Base-by-base conservation (phyloP, 2,329 filamentous ascomycete genomes). In the Capronia americana region DNA sequence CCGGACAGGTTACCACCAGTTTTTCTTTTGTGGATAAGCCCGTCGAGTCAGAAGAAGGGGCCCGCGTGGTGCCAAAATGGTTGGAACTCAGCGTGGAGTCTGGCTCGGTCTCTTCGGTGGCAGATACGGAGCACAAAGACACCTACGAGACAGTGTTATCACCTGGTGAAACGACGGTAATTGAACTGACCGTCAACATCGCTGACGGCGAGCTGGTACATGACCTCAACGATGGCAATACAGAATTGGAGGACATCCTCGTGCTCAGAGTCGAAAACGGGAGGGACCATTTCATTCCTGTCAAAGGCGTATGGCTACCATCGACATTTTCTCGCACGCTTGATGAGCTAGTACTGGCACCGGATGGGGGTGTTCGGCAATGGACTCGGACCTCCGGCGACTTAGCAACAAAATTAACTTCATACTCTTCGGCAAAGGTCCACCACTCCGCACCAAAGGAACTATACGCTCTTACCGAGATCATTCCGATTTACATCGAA, bases 221-320 rank as follows among this genome's bases (percentile, higher is more conserved):
- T 46, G 80, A 84, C 1, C 83, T 99, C 44, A 98, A 98, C 71
- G 84, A 90, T 61, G 87, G 86, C 17, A 82, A 83, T 1, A 76
- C 82, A 3, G 81, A 81, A 7, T 81, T 99, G 0, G 94, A 98
- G 69, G 93, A 98, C 70, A 89, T 99, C 2, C 82, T 99, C 7
- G 90, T 99, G 1, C 83, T 99, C 8, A 88, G 93, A 0, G 91
- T 99, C 4, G 85, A 88, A 11, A 87, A 90, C 60, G 96, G 96
- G 0, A 86, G 93, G 56, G 95, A 99, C 73, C 91, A 98, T 75
- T 99, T 99, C 75, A 87, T 99, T 46, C 90, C 93, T 0, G 83
- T 97, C 0, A 88, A 86, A 26, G 95, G 87, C 0, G 82, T 80
- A 1, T 99, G 95, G 94, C 81, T 90, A 3, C 90, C 91, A 8